These are phyloP conservation scores for Clavispora vitiphila DNA, from an alignment of 805 yeast species.

Conservation along the genomic window DNA sequence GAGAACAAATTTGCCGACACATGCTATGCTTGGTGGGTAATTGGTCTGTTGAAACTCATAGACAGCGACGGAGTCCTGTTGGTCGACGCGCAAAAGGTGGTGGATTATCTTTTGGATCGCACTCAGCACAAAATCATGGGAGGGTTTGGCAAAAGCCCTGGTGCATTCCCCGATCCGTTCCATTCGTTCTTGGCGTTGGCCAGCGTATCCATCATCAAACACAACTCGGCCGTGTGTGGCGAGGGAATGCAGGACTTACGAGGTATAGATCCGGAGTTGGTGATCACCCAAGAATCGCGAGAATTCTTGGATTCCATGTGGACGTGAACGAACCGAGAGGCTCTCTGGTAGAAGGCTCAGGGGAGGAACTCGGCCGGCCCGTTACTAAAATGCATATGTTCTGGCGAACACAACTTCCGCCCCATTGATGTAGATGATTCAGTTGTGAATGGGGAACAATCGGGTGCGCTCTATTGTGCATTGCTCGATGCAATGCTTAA, in stretches of 20 bases:
- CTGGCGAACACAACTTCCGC: too few relatives aligned
- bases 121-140: constrained; percentile 67
- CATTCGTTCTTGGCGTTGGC: constrained; percentile 64
- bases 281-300: constrained; percentile 9
- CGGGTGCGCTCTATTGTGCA: neutral
- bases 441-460: neutral
- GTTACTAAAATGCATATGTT: too few relatives aligned
- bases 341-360: neutral
- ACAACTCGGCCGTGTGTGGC: constrained; percentile 1
- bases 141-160: constrained; percentile 70
- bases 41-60: constrained; percentile 52
- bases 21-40: constrained; percentile 83
- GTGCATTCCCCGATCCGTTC: constrained; percentile 63
- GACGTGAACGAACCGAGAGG: neutral
- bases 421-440: neutral
- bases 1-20: constrained; percentile 82
- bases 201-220: constrained; percentile 34
- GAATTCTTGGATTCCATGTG: constrained; percentile 12
- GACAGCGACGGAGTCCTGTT: constrained; percentile 20
- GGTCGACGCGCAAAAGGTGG: constrained; percentile 31
- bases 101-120: constrained; percentile 41
- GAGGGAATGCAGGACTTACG: constrained; percentile 5
- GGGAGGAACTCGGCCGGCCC: too few relatives aligned
- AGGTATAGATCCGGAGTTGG: constrained; percentile 12
- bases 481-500: too few relatives aligned